Percentiles rank a stretch among this genome's conserved stretches.
These are phyloP conservation scores for Salix udensis DNA, from an alignment of 345 rosid genomes.

Conservation along the genomic window DNA sequence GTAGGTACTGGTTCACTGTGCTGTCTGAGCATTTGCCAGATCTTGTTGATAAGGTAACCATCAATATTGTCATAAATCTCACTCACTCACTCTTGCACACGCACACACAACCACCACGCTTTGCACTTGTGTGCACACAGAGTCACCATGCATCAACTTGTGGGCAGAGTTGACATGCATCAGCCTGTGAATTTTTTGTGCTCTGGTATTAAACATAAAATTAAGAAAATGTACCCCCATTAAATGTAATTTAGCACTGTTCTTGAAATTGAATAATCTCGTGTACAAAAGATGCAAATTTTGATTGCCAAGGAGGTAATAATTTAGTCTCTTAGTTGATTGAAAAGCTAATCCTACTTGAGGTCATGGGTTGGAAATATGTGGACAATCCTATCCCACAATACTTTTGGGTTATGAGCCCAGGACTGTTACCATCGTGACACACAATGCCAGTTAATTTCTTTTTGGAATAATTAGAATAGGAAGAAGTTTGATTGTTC, in stretches of 20 bases:
- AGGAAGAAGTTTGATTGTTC: not conserved
- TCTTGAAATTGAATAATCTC: not conserved
- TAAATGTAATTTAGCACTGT: not conserved
- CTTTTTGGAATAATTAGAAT: not conserved
- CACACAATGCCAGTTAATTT: not conserved
- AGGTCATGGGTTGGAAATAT: not conserved
- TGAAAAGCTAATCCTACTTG: not conserved
- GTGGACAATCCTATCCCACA: not conserved
- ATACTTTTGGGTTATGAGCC: not conserved
- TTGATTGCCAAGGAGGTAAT: not conserved
- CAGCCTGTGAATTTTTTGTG: not conserved
- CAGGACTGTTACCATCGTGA: not conserved
- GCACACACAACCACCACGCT: too few species aligned
- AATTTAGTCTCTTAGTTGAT: not conserved
- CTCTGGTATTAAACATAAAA: not conserved
- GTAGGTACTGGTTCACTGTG: conserved; percentile 94
- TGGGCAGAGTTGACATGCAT: not conserved
- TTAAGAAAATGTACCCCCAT: not conserved
- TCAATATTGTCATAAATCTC: conserved; percentile 3
- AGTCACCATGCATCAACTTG: not conserved
- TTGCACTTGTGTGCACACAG: not conserved
- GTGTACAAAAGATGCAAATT: not conserved
- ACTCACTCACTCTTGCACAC: not conserved
- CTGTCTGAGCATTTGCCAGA: conserved; percentile 90
- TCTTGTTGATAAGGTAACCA: conserved; percentile 86